phyloP scores from a whole-genome alignment of 257 asterid genomes.

The Euphrasia confusa region DNA sequence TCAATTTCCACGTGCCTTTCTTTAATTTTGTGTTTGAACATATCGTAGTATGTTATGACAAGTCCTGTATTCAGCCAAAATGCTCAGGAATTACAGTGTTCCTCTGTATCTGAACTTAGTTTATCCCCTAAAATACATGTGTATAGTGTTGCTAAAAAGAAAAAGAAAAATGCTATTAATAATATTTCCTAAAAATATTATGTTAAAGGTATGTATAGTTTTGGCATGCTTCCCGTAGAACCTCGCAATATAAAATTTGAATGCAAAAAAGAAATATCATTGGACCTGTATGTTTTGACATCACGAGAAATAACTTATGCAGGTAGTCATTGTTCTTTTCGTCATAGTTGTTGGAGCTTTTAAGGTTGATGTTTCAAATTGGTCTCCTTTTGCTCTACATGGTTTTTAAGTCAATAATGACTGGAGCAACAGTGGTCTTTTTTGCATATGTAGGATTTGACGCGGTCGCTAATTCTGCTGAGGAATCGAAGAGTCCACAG shows the following conservation, averaged over 20 bases:
- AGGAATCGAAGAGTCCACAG: conserved; percentile 95
- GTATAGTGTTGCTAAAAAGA: not conserved
- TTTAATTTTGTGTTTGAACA: too few species aligned
- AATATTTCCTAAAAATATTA: not conserved
- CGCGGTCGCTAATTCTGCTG: conserved; percentile 99
- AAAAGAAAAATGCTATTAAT: not conserved
- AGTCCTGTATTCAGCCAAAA: too few species aligned
- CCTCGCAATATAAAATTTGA: not conserved
- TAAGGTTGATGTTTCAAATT: conserved; percentile 79
- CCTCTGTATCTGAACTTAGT: not conserved
- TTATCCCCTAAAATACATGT: not conserved
- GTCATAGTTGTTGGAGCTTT: conserved; percentile 76
- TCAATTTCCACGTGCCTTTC: not conserved
- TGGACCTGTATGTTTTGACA: conserved; percentile 23
- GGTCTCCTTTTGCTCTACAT: conserved; percentile 89
- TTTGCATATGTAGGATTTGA: conserved; percentile 98
- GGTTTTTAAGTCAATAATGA: conserved; percentile 64
- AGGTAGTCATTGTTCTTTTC: conserved; percentile 77
- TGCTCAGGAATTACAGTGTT: too few species aligned
- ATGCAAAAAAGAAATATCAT: not conserved
- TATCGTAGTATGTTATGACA: too few species aligned
- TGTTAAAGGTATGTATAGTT: not conserved
- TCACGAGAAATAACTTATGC: conserved; percentile 29
- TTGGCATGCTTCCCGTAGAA: not conserved
- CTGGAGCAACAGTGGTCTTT: conserved; percentile 97